Conservation (phyloP, 352 stramenopile species). For the Phytophthora brassicae region DNA sequence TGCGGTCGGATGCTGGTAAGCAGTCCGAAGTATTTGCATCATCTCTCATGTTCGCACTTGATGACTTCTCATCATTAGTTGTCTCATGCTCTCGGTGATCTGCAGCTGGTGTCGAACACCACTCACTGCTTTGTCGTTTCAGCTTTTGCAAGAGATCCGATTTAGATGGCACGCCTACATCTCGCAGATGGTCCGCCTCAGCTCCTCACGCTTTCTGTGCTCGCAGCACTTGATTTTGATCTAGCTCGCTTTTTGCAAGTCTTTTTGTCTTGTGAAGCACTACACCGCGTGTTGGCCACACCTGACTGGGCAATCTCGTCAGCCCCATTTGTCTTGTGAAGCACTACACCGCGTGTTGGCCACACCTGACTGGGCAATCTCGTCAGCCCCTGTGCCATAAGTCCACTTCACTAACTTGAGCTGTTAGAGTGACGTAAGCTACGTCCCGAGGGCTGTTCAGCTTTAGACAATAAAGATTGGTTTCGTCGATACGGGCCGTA, state of each 20-base stretch:
- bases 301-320: not conserved
- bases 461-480: slow-evolving; percentile 1
- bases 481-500: not conserved
- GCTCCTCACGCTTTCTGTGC: too few species aligned
- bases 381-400: not conserved
- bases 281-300: not conserved
- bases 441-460: not conserved
- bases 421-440: not conserved
- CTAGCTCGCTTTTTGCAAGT: too few species aligned
- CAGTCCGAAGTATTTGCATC: too few species aligned
- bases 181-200: not conserved
- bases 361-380: not conserved
- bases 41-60: too few species aligned
- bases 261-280: not conserved
- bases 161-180: not conserved
- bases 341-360: too few species aligned
- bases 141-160: not conserved
- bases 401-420: not conserved
- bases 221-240: too few species aligned
- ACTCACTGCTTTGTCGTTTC: not conserved
- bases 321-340: not conserved
- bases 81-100: not conserved
- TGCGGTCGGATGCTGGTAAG: not conserved
- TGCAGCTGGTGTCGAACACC: not conserved
- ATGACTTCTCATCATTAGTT: not conserved